A percentile compares a stretch with the other conserved stretches of the same genome.
Evolutionary conservation across 2,329 filamentous ascomycete genomes (phyloP).

Genomic region (Didymosphaeria variabile): DNA sequence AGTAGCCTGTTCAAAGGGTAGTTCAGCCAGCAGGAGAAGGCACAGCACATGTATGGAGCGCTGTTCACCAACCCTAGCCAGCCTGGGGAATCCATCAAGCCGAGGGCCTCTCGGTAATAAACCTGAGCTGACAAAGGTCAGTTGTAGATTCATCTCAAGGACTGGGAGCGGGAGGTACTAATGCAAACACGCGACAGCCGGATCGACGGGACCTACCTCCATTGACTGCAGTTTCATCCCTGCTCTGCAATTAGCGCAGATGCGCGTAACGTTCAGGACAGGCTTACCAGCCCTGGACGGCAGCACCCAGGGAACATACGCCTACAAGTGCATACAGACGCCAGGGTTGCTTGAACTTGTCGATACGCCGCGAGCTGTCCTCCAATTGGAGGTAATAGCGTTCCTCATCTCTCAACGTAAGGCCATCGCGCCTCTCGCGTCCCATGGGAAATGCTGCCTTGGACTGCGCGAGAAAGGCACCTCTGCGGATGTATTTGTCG

Average conservation of each 20-base stretch:
- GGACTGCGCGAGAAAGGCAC: constrained; percentile 32
- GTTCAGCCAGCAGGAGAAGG: constrained; percentile 31
- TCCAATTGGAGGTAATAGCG: constrained; percentile 24
- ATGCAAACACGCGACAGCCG: background rate
- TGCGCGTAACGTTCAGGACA: no score
- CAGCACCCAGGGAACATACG: constrained; percentile 31
- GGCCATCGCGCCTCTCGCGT: constrained; percentile 22
- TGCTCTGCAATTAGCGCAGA: constrained; percentile 7
- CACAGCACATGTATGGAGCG: constrained; percentile 33
- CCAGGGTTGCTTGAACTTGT: constrained; percentile 34
- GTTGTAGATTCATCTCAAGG: background rate
- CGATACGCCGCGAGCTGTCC: constrained; percentile 26
- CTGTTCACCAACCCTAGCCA: constrained; percentile 28
- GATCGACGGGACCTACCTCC: constrained; percentile 22
- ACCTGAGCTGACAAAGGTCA: constrained; percentile 24
- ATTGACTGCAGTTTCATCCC: constrained; percentile 32
- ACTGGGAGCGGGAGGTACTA: no score
- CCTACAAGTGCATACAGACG: constrained; percentile 29
- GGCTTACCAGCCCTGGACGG: constrained; percentile 34
- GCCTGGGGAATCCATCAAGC: constrained; percentile 18
- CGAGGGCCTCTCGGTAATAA: constrained; percentile 25
- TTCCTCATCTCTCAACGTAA: constrained; percentile 24
- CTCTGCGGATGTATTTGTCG: constrained; percentile 28
- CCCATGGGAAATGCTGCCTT: constrained; percentile 24
- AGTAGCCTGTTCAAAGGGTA: constrained; percentile 32